Base-by-base conservation (phyloP, 2,329 filamentous ascomycete species). In the Colletotrichum theobromicola region DNA sequence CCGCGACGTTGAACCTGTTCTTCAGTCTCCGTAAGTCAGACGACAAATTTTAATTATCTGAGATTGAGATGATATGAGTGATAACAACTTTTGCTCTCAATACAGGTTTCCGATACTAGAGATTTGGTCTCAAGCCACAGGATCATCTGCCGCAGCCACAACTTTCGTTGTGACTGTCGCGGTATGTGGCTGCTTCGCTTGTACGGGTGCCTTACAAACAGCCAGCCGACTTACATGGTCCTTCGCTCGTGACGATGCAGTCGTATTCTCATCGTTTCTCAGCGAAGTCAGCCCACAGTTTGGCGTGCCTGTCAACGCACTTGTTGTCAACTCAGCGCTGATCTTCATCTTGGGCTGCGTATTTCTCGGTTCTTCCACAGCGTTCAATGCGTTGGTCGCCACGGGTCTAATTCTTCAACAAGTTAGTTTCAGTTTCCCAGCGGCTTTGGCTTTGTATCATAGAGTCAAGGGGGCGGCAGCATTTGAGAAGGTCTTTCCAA, bases 1-100 rank as follows among this genome's bases (percentile, higher is more conserved):
- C 7, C 75, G 75, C 9, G 77, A 79, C 18, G 57, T 79, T 16
- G 76, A 77, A 15, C 70, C 74, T 2, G 62, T 75, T 35, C 61
- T 74, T 13, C 37, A 67, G 9, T 74, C 71, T 10, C 67, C 71
- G 71, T 70, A 61, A 46, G 63, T 26, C 0, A 50, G 0, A 12
- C n/a, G 7, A 1, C n/a, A 12, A 50, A 7, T 2, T 21, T 1
- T 2, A 1, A 0, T 24, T 2, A 15, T 34, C 30, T 8, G 18
- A 8, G 5, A n/a, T 2, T 34, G 5, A 0, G 1, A 21, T 35
- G 7, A 3, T 8, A 30, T 34, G 57, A 1, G 0, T 34, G 12
- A 16, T n/a, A 60, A 28, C 9, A 21, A 50, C 4, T 1, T 12
- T 21, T 6, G 0, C 7, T 26, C 0, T 9, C 2, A 4, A 5